Conservation (phyloP, 805 yeast genomes). For the Monosporozyma servazzii region DNA sequence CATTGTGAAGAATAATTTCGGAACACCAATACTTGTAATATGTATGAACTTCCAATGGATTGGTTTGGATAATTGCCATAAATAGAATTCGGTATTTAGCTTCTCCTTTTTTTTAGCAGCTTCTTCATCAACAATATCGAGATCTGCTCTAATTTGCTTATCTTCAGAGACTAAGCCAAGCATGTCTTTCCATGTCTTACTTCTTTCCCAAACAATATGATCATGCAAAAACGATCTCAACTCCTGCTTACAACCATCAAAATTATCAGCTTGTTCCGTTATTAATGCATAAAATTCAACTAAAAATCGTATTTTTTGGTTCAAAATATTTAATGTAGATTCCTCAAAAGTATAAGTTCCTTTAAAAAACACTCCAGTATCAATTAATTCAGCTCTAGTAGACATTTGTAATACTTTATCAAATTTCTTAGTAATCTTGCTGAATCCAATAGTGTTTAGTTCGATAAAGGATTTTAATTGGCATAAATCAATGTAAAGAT, state of each 20-base stretch:
- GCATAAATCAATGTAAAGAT: slow-evolving; percentile 61
- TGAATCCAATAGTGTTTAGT: slow-evolving; percentile 76
- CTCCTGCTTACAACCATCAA: slow-evolving; percentile 45
- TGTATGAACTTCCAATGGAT: slow-evolving; percentile 5
- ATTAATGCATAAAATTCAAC: slow-evolving; percentile 49
- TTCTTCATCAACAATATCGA: slow-evolving; percentile 5
- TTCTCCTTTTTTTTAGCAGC: slow-evolving; percentile 41
- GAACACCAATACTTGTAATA: slow-evolving; percentile 26
- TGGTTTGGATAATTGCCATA: slow-evolving; percentile 26
- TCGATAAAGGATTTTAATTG: slow-evolving; percentile 81
- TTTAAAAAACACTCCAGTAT: slow-evolving; percentile 34
- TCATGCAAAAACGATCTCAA: slow-evolving; percentile 64
- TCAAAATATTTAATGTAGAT: slow-evolving; percentile 40
- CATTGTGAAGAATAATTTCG: slow-evolving; percentile 39
- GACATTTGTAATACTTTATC: slow-evolving; percentile 65
- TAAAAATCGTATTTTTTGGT: slow-evolving; percentile 43
- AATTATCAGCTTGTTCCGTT: slow-evolving; percentile 28
- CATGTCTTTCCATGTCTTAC: slow-evolving; percentile 94
- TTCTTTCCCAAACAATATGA: slow-evolving; percentile 93
- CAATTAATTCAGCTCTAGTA: slow-evolving; percentile 42
- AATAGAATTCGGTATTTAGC: slow-evolving; percentile 28
- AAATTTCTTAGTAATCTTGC: slow-evolving; percentile 81
- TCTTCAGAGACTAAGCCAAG: slow-evolving; percentile 65
- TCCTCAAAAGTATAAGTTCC: slow-evolving; percentile 48
- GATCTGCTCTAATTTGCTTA: slow-evolving; percentile 24